Conservation (phyloP, 2,329 filamentous ascomycete species). For the Ophioceras dolichostomum region DNA sequence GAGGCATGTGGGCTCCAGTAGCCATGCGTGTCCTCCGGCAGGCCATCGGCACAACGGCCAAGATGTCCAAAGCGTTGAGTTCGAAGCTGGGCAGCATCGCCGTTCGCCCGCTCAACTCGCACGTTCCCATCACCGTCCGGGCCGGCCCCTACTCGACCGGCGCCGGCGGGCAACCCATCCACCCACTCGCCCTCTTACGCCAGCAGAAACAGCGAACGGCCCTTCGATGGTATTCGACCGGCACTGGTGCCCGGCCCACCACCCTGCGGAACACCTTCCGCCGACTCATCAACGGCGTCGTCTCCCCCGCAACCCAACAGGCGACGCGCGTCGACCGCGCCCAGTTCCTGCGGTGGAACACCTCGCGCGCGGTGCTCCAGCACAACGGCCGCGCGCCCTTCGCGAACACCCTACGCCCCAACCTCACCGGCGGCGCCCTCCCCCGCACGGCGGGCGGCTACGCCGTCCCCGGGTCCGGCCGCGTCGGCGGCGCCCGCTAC, state of each 20-base stretch:
- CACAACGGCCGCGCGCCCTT: conserved; percentile 73
- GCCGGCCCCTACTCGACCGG: conserved; percentile 11
- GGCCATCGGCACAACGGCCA: conserved; percentile 27
- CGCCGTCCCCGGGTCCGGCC: conserved; percentile 51
- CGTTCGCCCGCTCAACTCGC: conserved; percentile 24
- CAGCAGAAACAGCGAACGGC: conserved; percentile 33
- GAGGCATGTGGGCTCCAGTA: conserved; percentile 44
- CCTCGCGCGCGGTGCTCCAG: conserved; percentile 39
- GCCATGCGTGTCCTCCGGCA: conserved; percentile 41
- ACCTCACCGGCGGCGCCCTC: conserved; percentile 77
- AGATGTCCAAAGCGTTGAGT: conserved; percentile 38
- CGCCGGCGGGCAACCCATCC: conserved; percentile 29
- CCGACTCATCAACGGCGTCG: conserved; percentile 31
- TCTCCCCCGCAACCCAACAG: conserved; percentile 18
- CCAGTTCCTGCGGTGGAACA: conserved; percentile 35
- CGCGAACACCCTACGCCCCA: conserved; percentile 77
- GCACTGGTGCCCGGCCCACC: conserved; percentile 27
- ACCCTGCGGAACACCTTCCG: conserved; percentile 24
- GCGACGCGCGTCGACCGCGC: conserved; percentile 30
- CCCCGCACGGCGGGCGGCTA: conserved; percentile 88
- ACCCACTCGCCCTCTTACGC: conserved; percentile 35
- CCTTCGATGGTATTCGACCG: conserved; percentile 34
- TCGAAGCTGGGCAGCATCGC: conserved; percentile 33
- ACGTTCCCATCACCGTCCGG: conserved; percentile 32
- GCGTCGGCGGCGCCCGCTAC: conserved; percentile 57